These are phyloP conservation scores for Botrytis porri DNA, from an alignment of 2,329 filamentous ascomycete species.

Conservation along the genomic window DNA sequence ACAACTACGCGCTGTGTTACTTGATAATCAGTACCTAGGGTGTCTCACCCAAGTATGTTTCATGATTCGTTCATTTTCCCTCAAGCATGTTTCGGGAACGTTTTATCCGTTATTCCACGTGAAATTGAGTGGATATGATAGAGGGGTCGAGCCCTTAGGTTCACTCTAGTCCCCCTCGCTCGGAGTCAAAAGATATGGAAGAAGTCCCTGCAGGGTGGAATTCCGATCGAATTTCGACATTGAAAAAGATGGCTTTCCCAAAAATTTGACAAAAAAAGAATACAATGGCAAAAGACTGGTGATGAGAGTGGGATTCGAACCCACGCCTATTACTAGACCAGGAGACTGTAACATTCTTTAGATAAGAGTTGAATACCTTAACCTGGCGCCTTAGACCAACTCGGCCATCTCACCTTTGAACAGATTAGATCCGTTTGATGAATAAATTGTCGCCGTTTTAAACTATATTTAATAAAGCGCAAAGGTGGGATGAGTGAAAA, in stretches of 20 bases:
- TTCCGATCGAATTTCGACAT: no score
- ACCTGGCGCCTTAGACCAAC: constrained; percentile 20
- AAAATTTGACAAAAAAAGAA: background rate
- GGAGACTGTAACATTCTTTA: background rate
- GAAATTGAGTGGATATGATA: constrained; percentile 3
- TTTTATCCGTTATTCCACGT: background rate
- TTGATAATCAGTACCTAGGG: background rate
- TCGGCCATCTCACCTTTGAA: constrained; percentile 11
- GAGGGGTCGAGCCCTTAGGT: background rate
- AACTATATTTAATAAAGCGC: fast-evolving
- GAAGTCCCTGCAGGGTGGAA: background rate
- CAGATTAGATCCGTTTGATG: background rate
- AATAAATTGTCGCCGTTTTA: fast-evolving
- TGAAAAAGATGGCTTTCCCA: background rate
- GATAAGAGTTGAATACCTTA: background rate
- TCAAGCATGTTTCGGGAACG: background rate
- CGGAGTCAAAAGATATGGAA: background rate
- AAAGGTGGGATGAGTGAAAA: background rate
- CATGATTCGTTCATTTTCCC: background rate
- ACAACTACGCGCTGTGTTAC: background rate
- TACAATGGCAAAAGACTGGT: background rate
- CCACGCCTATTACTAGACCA: constrained; percentile 34
- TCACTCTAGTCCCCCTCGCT: background rate
- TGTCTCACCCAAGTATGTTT: background rate
- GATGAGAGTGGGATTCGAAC: constrained; percentile 43